Conservation (phyloP, 2,329 filamentous ascomycete species). For the Fusarium veterinarium region DNA sequence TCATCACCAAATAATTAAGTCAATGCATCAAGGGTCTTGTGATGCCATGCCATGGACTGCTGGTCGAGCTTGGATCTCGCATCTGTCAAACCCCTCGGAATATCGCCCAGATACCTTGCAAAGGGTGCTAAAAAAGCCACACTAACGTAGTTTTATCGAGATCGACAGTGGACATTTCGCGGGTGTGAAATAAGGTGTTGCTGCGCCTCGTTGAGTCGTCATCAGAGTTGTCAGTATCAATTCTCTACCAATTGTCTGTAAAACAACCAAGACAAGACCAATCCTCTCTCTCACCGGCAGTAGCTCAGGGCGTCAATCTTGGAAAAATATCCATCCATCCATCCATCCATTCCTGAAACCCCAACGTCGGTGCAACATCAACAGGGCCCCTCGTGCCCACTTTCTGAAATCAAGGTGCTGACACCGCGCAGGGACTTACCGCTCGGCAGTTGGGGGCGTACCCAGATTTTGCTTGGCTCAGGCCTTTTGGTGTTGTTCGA, state of each 20-base stretch:
- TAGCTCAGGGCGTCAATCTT: constrained; percentile 12
- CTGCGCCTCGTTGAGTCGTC: constrained; percentile 38
- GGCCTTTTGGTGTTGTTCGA: neutral
- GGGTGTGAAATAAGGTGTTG: constrained; percentile 30
- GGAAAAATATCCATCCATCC: neutral
- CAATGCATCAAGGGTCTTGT: constrained; percentile 30
- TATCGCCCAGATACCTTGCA: constrained; percentile 22
- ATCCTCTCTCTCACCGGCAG: neutral
- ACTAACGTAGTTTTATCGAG: constrained; percentile 33
- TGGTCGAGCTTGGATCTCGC: constrained; percentile 22
- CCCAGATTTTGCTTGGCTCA: constrained; percentile 4
- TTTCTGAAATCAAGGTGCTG: constrained; percentile 39
- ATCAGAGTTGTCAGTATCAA: constrained; percentile 4
- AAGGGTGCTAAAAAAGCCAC: neutral
- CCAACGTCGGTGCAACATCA: constrained; percentile 23
- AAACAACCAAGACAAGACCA: neutral
- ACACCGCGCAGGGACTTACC: constrained; percentile 34
- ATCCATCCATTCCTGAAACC: constrained; percentile 33
- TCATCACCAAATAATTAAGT: neutral
- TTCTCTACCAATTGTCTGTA: neutral
- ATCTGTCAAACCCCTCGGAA: constrained; percentile 30
- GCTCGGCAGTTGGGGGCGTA: constrained; percentile 38
- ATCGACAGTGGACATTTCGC: constrained; percentile 31
- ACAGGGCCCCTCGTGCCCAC: neutral
- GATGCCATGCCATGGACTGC: neutral